Evolutionary conservation across 2,329 filamentous ascomycete species (phyloP), one percentile per base, ranked within the genome.

Genomic region (Onygenales sp.): DNA sequence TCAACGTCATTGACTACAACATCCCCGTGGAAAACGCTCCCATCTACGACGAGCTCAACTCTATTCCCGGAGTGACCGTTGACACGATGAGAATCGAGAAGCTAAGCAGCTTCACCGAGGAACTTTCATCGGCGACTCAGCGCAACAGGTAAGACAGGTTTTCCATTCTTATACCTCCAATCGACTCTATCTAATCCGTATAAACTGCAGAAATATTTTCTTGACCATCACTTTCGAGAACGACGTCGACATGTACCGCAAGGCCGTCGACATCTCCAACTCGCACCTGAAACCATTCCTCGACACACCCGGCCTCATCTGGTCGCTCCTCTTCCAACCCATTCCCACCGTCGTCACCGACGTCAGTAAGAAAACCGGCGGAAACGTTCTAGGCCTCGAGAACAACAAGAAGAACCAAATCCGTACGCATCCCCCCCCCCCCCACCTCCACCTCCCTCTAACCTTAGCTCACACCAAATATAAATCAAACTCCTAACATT

Each of bases 301-400:
- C n/a, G 7, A 38, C 36, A 50, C 46, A 9, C 43, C 43, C 14
- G 35, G 35, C 17, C 35, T 49, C 9, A 27, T 49, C 32, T n/a
- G 32, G 9, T 31, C 17, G 8, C 49, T 43, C 14, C 49, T 61
- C 17, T 69, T 69, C 47, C 73, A 78, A 55, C 70, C 68, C 11
- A 66, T 77, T 33, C 70, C 72, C 0, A 33, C 56, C 6, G 56
- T 69, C 3, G 60, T 61, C 3, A 63, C 64, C 35, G 60, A 69
- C 54, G 64, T 67, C 6, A 57, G 63, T 6, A 56, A 66, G 17
- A 67, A 69, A 53, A 61, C 63, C 7, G 55, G 56, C 5, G 70
- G 71, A 33, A 68, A 66, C 43, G 54, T 67, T 2, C 59, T 68
- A 7, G 61, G 61, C 13, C 53, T 71, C 17, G 64, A 72, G 39